A percentile compares a stretch with the other conserved stretches of the same genome.
phyloP scores from a whole-genome alignment of 2,329 filamentous ascomycete genomes.

The Monosporascus sp. region DNA sequence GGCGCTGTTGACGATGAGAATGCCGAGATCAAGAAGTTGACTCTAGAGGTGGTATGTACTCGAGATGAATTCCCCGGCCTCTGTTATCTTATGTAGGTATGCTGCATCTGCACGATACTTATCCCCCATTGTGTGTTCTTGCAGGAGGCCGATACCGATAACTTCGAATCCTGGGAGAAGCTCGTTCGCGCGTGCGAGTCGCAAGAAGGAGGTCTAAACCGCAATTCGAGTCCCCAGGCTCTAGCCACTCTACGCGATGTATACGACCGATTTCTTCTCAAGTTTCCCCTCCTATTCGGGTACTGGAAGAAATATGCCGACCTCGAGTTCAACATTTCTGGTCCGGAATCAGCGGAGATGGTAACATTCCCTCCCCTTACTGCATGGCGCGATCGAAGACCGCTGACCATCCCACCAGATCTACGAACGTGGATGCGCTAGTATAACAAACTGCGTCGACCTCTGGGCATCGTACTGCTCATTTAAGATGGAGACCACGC shows the following conservation, averaged over 20 bases:
- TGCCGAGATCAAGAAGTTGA: constrained; percentile 73
- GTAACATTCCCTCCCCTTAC: constrained; percentile 36
- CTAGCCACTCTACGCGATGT: constrained; percentile 81
- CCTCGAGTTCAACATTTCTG: constrained; percentile 92
- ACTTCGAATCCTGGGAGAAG: constrained; percentile 93
- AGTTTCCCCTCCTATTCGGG: constrained; percentile 92
- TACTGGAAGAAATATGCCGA: constrained; percentile 99
- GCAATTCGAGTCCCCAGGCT: constrained; percentile 92
- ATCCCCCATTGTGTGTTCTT: constrained; percentile 7
- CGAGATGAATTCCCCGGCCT: background rate
- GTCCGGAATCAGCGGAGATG: constrained; percentile 96
- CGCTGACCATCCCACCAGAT: constrained; percentile 50
- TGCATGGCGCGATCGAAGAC: background rate
- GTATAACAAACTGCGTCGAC: constrained; percentile 89
- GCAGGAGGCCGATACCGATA: constrained; percentile 70
- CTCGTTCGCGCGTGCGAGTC: constrained; percentile 76
- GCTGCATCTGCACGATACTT: constrained; percentile 3
- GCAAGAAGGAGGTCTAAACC: constrained; percentile 88
- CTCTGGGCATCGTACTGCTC: constrained; percentile 96
- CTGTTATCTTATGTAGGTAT: background rate
- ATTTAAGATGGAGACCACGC: constrained; percentile 96
- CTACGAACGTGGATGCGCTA: constrained; percentile 91
- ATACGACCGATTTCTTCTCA: constrained; percentile 89
- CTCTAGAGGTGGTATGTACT: constrained; percentile 66
- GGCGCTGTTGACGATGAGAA: constrained; percentile 76